A percentile compares a stretch with the other conserved stretches of the same genome.
Evolutionary conservation across 352 stramenopile species (phyloP).

Genomic region (Globisporangium emineosum): DNA sequence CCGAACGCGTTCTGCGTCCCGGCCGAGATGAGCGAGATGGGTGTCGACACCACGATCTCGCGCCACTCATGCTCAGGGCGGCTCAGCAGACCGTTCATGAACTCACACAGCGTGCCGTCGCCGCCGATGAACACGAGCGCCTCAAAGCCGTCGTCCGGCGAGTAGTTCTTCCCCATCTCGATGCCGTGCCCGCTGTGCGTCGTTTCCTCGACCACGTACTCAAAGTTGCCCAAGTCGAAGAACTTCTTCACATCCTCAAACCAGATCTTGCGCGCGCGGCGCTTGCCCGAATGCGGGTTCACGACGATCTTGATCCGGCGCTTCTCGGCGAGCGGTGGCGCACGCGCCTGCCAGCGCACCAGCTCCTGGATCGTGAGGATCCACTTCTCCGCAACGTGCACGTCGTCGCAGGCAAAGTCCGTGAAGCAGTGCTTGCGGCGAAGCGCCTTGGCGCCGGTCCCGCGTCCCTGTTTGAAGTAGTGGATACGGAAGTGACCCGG

Average conservation of each 20-base stretch:
- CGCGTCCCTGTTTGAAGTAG: constrained; percentile 70
- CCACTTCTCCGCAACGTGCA: constrained; percentile 45
- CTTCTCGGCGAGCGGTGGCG: constrained; percentile 64
- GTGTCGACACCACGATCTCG: constrained; percentile 75
- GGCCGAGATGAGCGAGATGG: constrained; percentile 77
- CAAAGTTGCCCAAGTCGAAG: constrained; percentile 73
- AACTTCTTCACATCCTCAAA: constrained; percentile 71
- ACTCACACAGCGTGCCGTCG: constrained; percentile 76
- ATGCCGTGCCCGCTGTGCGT: constrained; percentile 67
- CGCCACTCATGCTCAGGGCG: constrained; percentile 77
- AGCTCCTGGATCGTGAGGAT: constrained; percentile 72
- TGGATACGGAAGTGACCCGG: constrained; percentile 54
- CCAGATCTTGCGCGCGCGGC: constrained; percentile 63
- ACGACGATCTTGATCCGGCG: constrained; percentile 77
- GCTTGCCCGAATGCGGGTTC: constrained; percentile 78
- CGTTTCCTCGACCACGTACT: constrained; percentile 75
- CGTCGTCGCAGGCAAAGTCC: constrained; percentile 48
- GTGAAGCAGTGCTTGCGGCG: constrained; percentile 41
- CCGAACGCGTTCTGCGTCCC: constrained; percentile 84
- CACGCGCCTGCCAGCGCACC: constrained; percentile 76
- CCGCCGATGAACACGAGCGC: constrained; percentile 77
- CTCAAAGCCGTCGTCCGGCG: constrained; percentile 71
- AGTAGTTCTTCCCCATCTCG: constrained; percentile 76
- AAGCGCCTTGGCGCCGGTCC: constrained; percentile 58
- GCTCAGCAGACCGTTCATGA: constrained; percentile 77